Base-by-base conservation (phyloP, 768 basidiomycete genomes). In the Auriscalpium microsporum region DNA sequence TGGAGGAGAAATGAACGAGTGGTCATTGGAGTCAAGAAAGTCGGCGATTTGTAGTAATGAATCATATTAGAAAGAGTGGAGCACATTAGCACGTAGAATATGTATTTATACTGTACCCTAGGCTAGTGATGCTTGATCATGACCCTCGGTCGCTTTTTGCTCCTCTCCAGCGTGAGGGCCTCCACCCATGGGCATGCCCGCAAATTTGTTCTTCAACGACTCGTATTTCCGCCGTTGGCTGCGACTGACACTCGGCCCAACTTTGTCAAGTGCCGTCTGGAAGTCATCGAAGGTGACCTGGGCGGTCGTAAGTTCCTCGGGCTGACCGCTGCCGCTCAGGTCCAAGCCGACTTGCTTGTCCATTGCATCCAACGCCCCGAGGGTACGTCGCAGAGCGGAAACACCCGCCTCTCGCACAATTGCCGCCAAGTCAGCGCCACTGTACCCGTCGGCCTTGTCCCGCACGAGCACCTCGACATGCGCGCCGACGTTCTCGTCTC, bases 361-460 rank as follows among this genome's bases (percentile, higher is more conserved):
- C 71, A 87, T 77, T 54, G 74, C 70, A 56, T 86, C 85, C 55
- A 91, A 74, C 21, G 79, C 77, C 4, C 89, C 90, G 19, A 90
- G 69, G 2, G 79, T 78, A 1, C 83, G 75, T 57, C 80, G 78
- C 55, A 97, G 71, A 0, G 94, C 91, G n/a, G 78, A 71, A 1
- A 95, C 92, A 3, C 90, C 93, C 0, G 94, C 91, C 69, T 96
- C 94, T 42, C 94, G 74, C 10, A 94, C 88, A 28, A 95, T 71
- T 2, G 91, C 82, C 1, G 93, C 90, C 6, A 96, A 73, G 71
- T 97, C 94, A 0, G 94, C 94, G 8, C 94, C 94, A 62, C 88
- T 93, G 67, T 90, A 94, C 11, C 92, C 94, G 37, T 93, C 91
- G 60, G 90, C 90, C 34, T 72, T 67, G 17, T 79, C 78, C 46